Evolutionary conservation across 768 basidiomycete species (phyloP).

Genomic region (Hortiboletus campestris): DNA sequence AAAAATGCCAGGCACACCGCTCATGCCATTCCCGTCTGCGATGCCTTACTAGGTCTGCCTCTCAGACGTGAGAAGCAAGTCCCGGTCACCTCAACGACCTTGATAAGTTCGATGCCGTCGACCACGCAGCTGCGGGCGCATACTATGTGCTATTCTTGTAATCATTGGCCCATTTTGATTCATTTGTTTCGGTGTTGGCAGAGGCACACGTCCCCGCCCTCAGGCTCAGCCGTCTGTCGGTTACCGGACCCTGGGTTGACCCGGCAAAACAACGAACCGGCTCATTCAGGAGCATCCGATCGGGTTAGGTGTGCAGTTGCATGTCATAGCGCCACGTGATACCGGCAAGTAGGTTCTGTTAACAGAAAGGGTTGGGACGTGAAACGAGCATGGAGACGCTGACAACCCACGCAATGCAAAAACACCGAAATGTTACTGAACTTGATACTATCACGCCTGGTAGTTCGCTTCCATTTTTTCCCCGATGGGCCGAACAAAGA

Average conservation of each 20-base stretch:
- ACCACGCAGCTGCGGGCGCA: neutral
- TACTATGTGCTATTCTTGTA: slow-evolving; percentile 16
- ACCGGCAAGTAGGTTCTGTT: slow-evolving; percentile 28
- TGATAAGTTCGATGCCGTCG: slow-evolving; percentile 10
- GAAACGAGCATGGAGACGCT: slow-evolving; percentile 28
- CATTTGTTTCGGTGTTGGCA: slow-evolving; percentile 5
- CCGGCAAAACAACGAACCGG: neutral
- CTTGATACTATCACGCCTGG: slow-evolving; percentile 1
- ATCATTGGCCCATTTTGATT: slow-evolving; percentile 2
- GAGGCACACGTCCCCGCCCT: slow-evolving; percentile 5
- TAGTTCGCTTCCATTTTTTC: slow-evolving; percentile 24
- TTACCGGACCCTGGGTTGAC: slow-evolving; percentile 11
- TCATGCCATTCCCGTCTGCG: slow-evolving; percentile 8
- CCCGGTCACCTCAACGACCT: neutral
- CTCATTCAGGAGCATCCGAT: neutral
- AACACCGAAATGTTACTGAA: slow-evolving; percentile 13
- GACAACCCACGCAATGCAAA: slow-evolving; percentile 15
- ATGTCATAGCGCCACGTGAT: slow-evolving; percentile 21
- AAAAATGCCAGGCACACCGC: slow-evolving; percentile 15
- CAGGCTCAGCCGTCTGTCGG: slow-evolving; percentile 8
- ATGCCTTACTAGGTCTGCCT: slow-evolving; percentile 3
- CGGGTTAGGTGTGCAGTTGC: neutral
- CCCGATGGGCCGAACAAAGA: slow-evolving; percentile 18
- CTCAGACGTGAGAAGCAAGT: slow-evolving; percentile 14
- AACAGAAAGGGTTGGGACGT: slow-evolving; percentile 18